Evolutionary conservation across 2,329 filamentous ascomycete species (phyloP), one percentile per base, ranked within the genome.

Genomic region (Samsoniella hepiali): DNA sequence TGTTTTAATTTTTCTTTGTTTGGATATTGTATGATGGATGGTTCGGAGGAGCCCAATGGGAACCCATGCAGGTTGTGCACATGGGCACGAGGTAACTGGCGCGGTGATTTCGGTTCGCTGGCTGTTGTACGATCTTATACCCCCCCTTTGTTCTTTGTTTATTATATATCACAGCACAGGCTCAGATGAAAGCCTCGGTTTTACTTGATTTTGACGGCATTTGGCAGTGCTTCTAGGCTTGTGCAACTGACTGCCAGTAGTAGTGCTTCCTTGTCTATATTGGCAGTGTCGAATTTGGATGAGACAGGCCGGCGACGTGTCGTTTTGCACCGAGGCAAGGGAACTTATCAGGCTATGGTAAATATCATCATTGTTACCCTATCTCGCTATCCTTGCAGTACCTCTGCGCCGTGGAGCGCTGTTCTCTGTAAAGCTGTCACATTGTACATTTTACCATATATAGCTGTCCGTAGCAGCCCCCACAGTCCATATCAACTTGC

Each of bases 71-170:
- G 29, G 17, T 38, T 9, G 36, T 31, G 53, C 13, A 5, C 36
- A 22, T 36, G 56, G 44, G 15, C 31, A 49, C n/a, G 32, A 50
- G n/a, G 42, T 5, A 40, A 51, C 17, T 34, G 58, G 58, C 27
- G 58, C 13, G 34, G 57, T 31, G 27, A 31, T 53, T 50, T 58
- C 31, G 31, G 22, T 34, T 42, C 42, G 32, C 15, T 22, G 13
- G 27, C 29, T 44, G 17, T 40, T 60, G 58, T 60, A 51, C 58
- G 47, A 60, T 51, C 42, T 53, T 60, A 60, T 60, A 60, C 58
- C 58, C 58, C 58, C 58, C 58, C 58, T 22, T 36, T 42, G 34
- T 60, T 60, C 45, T 60, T 53, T 53, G 13, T n/a, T 53, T 60
- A 15, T 44, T 53, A 8, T 49, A 27, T 10, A 17, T 38, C 32